These are phyloP conservation scores for Colletotrichum liriopes DNA, from an alignment of 2,329 filamentous ascomycete species.

Conservation along the genomic window DNA sequence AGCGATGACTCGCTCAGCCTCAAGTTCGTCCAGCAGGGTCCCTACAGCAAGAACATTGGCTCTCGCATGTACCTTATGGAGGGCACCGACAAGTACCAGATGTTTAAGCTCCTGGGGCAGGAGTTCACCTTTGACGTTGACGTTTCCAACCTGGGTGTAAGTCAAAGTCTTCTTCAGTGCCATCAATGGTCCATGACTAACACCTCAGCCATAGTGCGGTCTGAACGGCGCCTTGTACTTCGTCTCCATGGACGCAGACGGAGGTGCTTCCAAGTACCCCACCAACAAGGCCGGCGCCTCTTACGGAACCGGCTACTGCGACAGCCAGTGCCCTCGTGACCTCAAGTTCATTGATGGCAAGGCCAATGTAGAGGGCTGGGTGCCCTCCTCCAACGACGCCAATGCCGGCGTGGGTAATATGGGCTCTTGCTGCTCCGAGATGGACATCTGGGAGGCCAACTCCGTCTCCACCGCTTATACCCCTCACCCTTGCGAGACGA, in stretches of 20 bases:
- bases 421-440: constrained; percentile 75
- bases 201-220: constrained; percentile 67
- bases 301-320: constrained; percentile 72
- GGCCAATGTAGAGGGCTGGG: constrained; percentile 69
- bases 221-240: constrained; percentile 82
- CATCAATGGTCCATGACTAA: neutral
- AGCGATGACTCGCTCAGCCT: constrained; percentile 67
- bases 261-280: constrained; percentile 65
- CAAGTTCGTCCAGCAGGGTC: constrained; percentile 70
- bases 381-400: constrained; percentile 65
- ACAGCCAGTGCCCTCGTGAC: constrained; percentile 67
- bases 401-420: constrained; percentile 67
- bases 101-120: constrained; percentile 75
- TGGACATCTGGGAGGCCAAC: constrained; percentile 78
- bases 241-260: constrained; percentile 73
- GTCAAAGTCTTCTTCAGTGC: neutral
- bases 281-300: constrained; percentile 69
- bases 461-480: constrained; percentile 75
- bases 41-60: constrained; percentile 64
- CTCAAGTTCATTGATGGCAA: constrained; percentile 73
- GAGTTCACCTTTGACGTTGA: constrained; percentile 83
- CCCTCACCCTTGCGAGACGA: constrained; percentile 73
- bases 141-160: constrained; percentile 68
- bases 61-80: constrained; percentile 77
- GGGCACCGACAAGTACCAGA: constrained; percentile 73